Evolutionary conservation across 2,329 filamentous ascomycete genomes (phyloP), one percentile per base, ranked within the genome.

Genomic region (Talaromyces atroroseus): DNA sequence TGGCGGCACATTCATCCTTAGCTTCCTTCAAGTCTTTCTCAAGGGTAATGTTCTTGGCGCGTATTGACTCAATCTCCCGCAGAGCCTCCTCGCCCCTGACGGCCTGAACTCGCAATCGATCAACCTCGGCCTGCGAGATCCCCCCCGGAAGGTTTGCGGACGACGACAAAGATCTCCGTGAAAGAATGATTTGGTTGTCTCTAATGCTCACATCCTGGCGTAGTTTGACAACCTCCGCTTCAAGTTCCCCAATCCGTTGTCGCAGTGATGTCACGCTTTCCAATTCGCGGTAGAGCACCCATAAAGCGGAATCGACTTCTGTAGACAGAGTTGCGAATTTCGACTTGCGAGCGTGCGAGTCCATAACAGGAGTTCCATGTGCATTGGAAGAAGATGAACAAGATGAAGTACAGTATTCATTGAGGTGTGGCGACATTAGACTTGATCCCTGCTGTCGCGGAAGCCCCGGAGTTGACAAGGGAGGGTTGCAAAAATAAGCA

Each of bases 181-280:
- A 59, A 12, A 59, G 48, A 34, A 58, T 59, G 21, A 59, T 44
- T 26, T 59, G 58, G 16, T 59, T 59, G n/a, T 59, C 58, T 38
- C 58, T 36, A 32, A 59, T 59, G 40, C 50, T 58, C 11, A 59
- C 55, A 16, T 59, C 58, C n/a, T 59, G 58, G 8, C 58, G 58
- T 12, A 59, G 51, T 40, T 59, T 59, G 18, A 52, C 54, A 12
- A 58, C 49, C 20, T 59, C 54, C 10, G 58, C 32, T 52, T 59
- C 58, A 3, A 59, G 55, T 26, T 59, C 58, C 16, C 32, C 55
- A 3, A 59, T 59, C 16, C 48, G 50, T 51, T 59, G 58, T 20
- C 58, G 54, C n/a, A 59, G 49, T 3, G 54, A 59, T 40, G 49
- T 59, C 5, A 56, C 55, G 42, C 58, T 59, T 23, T 59, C 58